These are phyloP conservation scores for Chromera velia DNA, from an alignment of 73 alveolate species.

Conservation along the genomic window DNA sequence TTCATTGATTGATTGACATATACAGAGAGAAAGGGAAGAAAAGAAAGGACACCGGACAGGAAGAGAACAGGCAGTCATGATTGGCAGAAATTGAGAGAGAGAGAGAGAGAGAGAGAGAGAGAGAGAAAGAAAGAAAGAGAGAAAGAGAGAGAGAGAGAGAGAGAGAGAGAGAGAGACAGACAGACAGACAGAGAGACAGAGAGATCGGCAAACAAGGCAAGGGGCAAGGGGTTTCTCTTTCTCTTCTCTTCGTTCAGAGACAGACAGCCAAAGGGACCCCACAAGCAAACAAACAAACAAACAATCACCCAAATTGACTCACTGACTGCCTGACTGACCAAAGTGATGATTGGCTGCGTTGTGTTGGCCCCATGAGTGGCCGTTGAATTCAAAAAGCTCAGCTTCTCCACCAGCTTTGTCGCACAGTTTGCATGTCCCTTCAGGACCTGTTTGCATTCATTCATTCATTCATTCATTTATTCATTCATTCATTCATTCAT, in stretches of 20 bases:
- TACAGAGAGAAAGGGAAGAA: neutral
- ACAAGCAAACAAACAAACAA: neutral
- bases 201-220: neutral
- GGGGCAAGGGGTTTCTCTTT: neutral
- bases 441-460: no score
- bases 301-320: neutral
- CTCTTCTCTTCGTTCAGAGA: neutral
- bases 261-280: neutral
- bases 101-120: neutral
- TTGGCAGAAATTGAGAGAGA: neutral
- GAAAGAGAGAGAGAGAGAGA: neutral
- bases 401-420: neutral
- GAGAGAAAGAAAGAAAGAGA: neutral
- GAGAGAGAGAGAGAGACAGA: neutral
- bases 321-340: neutral
- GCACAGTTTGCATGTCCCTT: neutral
- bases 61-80: neutral
- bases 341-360: no score
- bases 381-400: no score
- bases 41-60: neutral
- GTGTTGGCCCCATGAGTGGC: no score
- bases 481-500: no score
- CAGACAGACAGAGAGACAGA: neutral
- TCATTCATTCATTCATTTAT: no score
- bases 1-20: neutral